Conservation (phyloP, 2,329 filamentous ascomycete genomes). For the Coniella vitis region DNA sequence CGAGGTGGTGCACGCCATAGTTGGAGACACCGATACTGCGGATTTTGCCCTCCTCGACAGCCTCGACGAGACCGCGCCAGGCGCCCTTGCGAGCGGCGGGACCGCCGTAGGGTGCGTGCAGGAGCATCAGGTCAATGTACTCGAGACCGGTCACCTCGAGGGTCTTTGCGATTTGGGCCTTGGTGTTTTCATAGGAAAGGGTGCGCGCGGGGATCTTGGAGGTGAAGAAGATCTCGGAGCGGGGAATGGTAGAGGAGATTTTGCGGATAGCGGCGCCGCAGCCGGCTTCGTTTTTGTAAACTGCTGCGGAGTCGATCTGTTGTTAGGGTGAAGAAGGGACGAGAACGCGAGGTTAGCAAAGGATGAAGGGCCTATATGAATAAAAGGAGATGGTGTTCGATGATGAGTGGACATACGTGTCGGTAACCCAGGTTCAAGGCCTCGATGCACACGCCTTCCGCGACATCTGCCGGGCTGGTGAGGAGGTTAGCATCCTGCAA, state of each 20-base stretch:
- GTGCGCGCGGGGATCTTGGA: constrained; percentile 43
- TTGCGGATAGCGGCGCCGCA: constrained; percentile 39
- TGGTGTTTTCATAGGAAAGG: constrained; percentile 55
- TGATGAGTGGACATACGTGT: constrained; percentile 35
- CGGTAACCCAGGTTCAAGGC: constrained; percentile 47
- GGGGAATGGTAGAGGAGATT: constrained; percentile 31
- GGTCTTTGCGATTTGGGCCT: constrained; percentile 56
- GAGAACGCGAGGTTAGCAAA: no score
- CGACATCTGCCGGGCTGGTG: constrained; percentile 28
- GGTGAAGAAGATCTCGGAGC: constrained; percentile 48
- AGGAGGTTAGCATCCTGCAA: background rate
- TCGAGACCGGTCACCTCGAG: constrained; percentile 54
- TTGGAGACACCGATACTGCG: constrained; percentile 59
- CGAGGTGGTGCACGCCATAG: constrained; percentile 56
- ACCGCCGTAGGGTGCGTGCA: constrained; percentile 56
- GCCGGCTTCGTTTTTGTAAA: constrained; percentile 44
- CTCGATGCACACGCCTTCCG: constrained; percentile 33
- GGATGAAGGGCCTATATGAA: no score
- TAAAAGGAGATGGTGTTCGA: no score
- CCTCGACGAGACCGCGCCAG: constrained; percentile 58
- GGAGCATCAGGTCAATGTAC: constrained; percentile 61
- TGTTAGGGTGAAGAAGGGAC: background rate
- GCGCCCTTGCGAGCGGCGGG: constrained; percentile 48
- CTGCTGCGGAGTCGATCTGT: constrained; percentile 47
- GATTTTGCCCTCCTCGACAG: constrained; percentile 54